Evolutionary conservation across 2,329 filamentous ascomycete species (phyloP), one percentile per base, ranked within the genome.

Genomic region (Trichoderma sp.): DNA sequence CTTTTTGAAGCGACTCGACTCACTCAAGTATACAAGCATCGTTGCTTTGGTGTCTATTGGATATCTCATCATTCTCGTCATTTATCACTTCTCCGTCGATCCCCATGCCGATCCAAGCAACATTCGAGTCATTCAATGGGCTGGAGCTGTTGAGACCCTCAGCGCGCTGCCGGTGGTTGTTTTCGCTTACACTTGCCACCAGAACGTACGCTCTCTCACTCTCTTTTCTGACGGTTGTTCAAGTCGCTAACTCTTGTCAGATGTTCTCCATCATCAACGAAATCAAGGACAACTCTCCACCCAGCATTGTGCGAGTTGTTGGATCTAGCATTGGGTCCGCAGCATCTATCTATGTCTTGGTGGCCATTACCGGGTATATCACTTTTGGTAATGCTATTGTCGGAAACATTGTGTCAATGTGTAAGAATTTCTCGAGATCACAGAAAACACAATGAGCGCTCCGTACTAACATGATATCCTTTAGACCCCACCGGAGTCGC

Each of bases 261-360:
- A 99, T 99, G 96, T 99, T 99, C 80, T 97, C 95, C 12, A 97
- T 99, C 75, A 84, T 99, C 58, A 99, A 99, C 78, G 96, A 99
- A 82, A 94, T 99, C 75, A 87, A 89, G 72, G 91, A 97, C 79
- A 94, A 94, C 81, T 93, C 93, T 3, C 93, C 93, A 23, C 82
- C 80, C 20, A 85, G 92, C 73, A 92, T 95, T 8, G 91, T 94
- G 0, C 88, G 88, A 17, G 95, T 99, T 9, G 90, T 98, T 13
- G 85, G 87, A 26, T 88, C 92, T 4, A 97, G 94, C 76, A 97
- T 97, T 76, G 96, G 96, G 23, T 92, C 92, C 34, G 93, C 95
- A n/a, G 93, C 93, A 13, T 87, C 86, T 20, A 91, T 97, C 26
- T 99, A 99, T 79, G 88, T 97, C 39, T 85, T 98, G 3, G 95